A percentile compares a stretch with the other conserved stretches of the same genome.
These are phyloP conservation scores for Aureobasidium sp. DNA, from an alignment of 2,329 filamentous ascomycete species.

Conservation along the genomic window DNA sequence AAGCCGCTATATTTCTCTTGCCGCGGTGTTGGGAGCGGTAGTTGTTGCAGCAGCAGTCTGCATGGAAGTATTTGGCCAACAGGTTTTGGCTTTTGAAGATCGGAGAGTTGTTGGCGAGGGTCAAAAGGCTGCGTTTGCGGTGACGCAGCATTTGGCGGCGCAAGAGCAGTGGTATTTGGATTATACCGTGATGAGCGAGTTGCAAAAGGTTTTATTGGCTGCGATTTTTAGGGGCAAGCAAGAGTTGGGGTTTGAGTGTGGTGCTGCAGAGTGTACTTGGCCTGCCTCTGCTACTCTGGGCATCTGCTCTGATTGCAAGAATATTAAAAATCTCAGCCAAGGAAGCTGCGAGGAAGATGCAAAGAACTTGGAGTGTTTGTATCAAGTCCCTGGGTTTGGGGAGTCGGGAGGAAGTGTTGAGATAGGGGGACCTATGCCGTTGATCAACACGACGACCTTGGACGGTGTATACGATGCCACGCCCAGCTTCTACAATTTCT, in stretches of 20 bases:
- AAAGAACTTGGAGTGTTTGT: not conserved
- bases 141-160: not conserved
- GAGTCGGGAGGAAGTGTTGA: not conserved
- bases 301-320: not conserved
- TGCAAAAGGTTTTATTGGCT: not conserved
- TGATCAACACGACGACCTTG: not conserved
- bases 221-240: not conserved
- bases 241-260: not conserved
- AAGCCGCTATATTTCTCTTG: not conserved
- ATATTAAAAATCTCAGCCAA: not conserved
- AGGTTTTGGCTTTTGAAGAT: not conserved
- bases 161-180: slow-evolving; percentile 5
- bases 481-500: slow-evolving; percentile 13
- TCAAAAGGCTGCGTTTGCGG: not conserved
- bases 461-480: slow-evolving; percentile 6
- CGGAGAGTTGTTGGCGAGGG: not conserved
- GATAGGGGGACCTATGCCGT: slow-evolving; percentile 8
- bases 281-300: not conserved
- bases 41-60: not conserved
- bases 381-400: not conserved
- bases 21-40: not conserved
- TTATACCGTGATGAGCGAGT: slow-evolving; percentile 6
- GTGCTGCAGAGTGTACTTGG: slow-evolving; percentile 4
- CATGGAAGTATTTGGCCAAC: slow-evolving; percentile 2
- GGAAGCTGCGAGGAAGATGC: not conserved